These are phyloP conservation scores for Lepiota venenata DNA, from an alignment of 768 basidiomycete species.

Conservation along the genomic window DNA sequence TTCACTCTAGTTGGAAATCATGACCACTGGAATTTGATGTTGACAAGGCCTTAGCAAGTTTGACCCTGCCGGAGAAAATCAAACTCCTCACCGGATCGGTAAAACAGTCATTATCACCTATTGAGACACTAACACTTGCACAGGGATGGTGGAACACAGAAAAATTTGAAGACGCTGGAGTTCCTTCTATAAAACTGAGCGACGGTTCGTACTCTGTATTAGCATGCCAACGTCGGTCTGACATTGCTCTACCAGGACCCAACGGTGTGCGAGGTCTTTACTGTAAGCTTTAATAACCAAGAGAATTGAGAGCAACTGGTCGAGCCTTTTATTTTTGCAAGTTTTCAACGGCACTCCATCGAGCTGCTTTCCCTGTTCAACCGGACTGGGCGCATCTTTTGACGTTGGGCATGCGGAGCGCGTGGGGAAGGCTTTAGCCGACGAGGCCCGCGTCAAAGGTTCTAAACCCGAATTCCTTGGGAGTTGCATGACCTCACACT, in stretches of 20 bases:
- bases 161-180: conserved; percentile 33
- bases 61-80: conserved; percentile 38
- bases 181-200: conserved; percentile 42
- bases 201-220: conserved; percentile 31
- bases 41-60: conserved; percentile 31
- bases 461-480: neutral
- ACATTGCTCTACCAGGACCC: conserved; percentile 28
- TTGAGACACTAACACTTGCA: neutral
- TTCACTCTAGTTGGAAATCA: conserved; percentile 9
- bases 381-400: conserved; percentile 54
- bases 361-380: conserved; percentile 56
- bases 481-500: neutral
- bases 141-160: conserved; percentile 50
- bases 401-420: conserved; percentile 44
- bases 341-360: conserved; percentile 56
- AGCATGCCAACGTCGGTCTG: neutral
- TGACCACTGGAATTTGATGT: conserved; percentile 31
- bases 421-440: conserved; percentile 49
- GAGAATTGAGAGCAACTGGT: conserved; percentile 37
- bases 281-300: conserved; percentile 32
- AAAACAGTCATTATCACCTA: conserved; percentile 2
- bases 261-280: conserved; percentile 46
- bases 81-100: conserved; percentile 42
- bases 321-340: conserved; percentile 12
- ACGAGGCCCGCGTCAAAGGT: conserved; percentile 51